These are phyloP conservation scores for Primulina tabacum DNA, from an alignment of 257 asterid genomes.

Conservation along the genomic window DNA sequence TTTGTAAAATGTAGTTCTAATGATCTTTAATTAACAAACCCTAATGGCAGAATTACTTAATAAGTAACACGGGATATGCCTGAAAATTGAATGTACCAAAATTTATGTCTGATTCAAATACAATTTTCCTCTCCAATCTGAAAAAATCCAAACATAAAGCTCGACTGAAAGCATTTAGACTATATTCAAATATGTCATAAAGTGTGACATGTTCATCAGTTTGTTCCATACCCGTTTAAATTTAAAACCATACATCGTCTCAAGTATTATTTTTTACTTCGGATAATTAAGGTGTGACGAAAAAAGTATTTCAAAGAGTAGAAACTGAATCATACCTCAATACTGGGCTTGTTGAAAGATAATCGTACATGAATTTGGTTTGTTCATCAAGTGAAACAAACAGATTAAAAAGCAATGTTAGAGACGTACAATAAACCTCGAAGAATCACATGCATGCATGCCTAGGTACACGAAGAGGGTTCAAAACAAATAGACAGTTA, in stretches of 20 bases:
- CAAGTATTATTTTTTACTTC: background rate
- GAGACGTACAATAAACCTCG: background rate
- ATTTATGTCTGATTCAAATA: no score
- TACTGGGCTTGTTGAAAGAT: constrained; percentile 35
- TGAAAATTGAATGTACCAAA: no score
- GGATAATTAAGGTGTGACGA: background rate
- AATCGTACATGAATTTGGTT: constrained; percentile 13
- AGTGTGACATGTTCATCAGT: background rate
- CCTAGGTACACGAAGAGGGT: background rate
- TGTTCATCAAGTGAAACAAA: constrained; percentile 22
- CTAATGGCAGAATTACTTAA: no score
- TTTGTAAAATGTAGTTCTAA: no score
- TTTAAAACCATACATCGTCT: background rate
- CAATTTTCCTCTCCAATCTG: no score
- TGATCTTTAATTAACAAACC: background rate
- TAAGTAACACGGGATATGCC: no score
- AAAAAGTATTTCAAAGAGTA: background rate
- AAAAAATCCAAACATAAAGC: no score
- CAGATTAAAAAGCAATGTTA: background rate
- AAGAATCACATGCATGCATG: background rate
- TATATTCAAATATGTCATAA: no score
- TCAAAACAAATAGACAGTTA: background rate
- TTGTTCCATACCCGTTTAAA: no score
- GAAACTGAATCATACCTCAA: constrained; percentile 44
- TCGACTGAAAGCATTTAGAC: no score